Base-by-base conservation (phyloP, 1,284 basidiomycete genomes). In the Trichosporon ovoides region DNA sequence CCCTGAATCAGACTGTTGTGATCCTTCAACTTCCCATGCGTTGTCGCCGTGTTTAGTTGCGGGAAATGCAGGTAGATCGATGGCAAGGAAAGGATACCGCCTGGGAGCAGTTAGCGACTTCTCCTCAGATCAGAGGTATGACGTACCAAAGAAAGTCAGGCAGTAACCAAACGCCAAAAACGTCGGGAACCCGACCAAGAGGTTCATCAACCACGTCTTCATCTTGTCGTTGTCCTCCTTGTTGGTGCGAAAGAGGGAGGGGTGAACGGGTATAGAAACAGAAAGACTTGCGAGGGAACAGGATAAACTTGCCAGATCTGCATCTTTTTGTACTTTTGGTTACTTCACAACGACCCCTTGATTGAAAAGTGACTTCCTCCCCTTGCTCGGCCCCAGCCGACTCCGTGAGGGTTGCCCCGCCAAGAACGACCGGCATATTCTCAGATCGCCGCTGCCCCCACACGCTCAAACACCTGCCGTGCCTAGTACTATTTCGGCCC, bases 1-100 rank as follows among this genome's bases (percentile, higher is more conserved):
- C 74, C 74, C 54, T 75, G 71, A 37, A 74, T 62, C 10, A 62
- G 55, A 18, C 69, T 63, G 58, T 73, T 66, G 61, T 68, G 68
- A 19, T 36, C 58, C 40, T 68, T 69, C 18, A 62, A 35, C 0
- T 52, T 46, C 12, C 66, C 68, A 7, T 46, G 60, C 2, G 68
- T 67, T 3, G 66, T 68, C 4, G 58, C 49, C 2, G 62, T 63
- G 58, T 69, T 52, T 38, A 69, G 58, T 37, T 66, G 35, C 14
- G 59, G 61, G 57, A 68, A 68, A 36, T 60, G 36, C 7, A 56
- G 56, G 59, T 66, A 69, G 33, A 69, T 63, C 4, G 68, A 51
- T 5, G 58, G 38, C 54, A 65, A 66, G 20, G 59, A 52, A n/a
- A 63, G 61, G 20, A 68, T 55, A 4, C 66, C 68, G 13, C 68